Evolutionary conservation across 441 rosid species (phyloP).

Genomic region (Bocquillonia castaneifolia): DNA sequence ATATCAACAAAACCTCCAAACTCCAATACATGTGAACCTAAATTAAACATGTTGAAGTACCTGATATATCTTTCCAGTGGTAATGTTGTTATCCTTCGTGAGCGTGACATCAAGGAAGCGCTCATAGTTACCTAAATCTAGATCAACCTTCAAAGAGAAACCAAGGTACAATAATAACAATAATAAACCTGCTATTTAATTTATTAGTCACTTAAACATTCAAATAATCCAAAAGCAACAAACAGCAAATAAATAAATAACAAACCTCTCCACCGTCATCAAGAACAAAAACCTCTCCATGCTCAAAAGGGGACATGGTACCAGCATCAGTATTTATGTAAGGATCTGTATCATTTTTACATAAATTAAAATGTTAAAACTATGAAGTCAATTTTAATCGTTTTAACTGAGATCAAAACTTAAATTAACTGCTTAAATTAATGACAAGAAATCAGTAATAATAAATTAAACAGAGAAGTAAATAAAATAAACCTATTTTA

Average conservation of each 20-base stretch:
- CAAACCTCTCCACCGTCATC: slow-evolving; percentile 98
- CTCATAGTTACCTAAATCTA: slow-evolving; percentile 96
- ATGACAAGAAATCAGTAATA: not conserved
- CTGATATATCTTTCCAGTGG: slow-evolving; percentile 94
- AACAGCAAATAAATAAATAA: not conserved
- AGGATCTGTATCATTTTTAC: slow-evolving; percentile 53
- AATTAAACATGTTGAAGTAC: slow-evolving; percentile 23
- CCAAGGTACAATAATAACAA: not conserved
- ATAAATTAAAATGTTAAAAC: not conserved
- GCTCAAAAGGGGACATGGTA: slow-evolving; percentile 97
- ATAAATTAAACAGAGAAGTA: not conserved
- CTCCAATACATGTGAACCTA: not conserved
- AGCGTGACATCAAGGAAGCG: slow-evolving; percentile 74
- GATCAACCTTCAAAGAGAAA: slow-evolving; percentile 68
- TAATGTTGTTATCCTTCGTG: slow-evolving; percentile 81
- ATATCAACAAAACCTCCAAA: slow-evolving; percentile 11
- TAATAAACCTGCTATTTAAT: slow-evolving; percentile 16
- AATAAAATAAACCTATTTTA: slow-evolving; percentile 55
- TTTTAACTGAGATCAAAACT: not conserved
- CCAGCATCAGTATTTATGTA: slow-evolving; percentile 96
- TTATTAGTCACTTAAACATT: not conserved
- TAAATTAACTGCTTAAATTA: not conserved
- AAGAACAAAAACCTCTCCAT: slow-evolving; percentile 94
- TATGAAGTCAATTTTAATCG: not conserved
- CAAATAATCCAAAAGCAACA: not conserved